phyloP scores from a whole-genome alignment of 2,329 filamentous ascomycete species.

The Colletotrichum eremochloae region DNA sequence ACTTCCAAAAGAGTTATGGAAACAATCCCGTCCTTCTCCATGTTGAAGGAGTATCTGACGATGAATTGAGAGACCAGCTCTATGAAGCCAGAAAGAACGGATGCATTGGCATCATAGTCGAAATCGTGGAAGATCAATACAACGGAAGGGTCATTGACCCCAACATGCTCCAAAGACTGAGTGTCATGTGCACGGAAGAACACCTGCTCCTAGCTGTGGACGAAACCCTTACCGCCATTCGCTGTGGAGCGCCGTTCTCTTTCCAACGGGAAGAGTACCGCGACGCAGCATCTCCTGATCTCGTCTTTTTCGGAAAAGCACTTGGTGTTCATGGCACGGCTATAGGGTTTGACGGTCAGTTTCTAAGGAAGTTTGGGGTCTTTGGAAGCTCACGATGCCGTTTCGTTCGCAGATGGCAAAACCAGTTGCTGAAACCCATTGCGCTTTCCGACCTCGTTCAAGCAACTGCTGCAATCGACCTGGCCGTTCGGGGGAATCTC shows the following conservation, averaged over 20 bases:
- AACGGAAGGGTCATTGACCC: constrained; percentile 44
- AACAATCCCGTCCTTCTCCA: constrained; percentile 43
- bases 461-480: constrained; percentile 22
- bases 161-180: constrained; percentile 36
- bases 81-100: constrained; percentile 44
- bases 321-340: constrained; percentile 23
- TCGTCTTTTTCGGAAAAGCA: constrained; percentile 46
- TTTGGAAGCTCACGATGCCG: not conserved
- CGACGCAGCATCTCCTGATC: constrained; percentile 38
- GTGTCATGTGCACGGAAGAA: constrained; percentile 41
- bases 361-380: constrained; percentile 23
- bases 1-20: constrained; percentile 26
- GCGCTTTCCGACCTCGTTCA: constrained; percentile 31
- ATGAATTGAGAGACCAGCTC: constrained; percentile 41
- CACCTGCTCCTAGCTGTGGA: constrained; percentile 44
- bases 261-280: constrained; percentile 46
- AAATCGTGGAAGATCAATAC: constrained; percentile 45
- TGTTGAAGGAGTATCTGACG: constrained; percentile 40
- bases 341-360: constrained; percentile 23
- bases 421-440: constrained; percentile 21
- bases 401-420: constrained; percentile 34
- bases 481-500: constrained; percentile 17
- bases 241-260: constrained; percentile 48
- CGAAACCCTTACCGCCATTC: constrained; percentile 46
- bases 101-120: constrained; percentile 45